phyloP scores from a whole-genome alignment of 2,329 filamentous ascomycete genomes.

The Epichloe coenophiala region DNA sequence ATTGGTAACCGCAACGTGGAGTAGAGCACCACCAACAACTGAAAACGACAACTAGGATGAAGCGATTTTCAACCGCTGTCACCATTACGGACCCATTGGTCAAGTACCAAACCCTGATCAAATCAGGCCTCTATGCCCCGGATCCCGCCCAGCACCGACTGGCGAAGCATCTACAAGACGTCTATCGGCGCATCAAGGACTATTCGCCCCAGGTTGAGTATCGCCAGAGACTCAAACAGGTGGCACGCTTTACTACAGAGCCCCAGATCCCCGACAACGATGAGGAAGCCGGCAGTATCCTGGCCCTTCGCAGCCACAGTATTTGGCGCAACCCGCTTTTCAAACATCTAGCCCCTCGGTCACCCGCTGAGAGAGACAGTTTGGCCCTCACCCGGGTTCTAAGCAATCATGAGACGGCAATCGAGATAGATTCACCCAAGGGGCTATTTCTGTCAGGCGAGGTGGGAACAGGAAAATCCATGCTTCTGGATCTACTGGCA shows the following conservation, averaged over 20 bases:
- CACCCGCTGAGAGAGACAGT: conserved; percentile 38
- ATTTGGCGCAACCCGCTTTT: conserved; percentile 47
- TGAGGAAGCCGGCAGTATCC: conserved; percentile 19
- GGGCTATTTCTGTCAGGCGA: conserved; percentile 69
- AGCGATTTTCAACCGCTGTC: conserved; percentile 32
- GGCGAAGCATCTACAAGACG: conserved; percentile 62
- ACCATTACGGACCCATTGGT: conserved; percentile 61
- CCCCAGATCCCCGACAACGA: conserved; percentile 15
- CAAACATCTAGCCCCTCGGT: conserved; percentile 42
- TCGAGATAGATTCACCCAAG: conserved; percentile 57
- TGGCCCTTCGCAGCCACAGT: conserved; percentile 40
- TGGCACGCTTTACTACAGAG: conserved; percentile 32
- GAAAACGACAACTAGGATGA: conserved; percentile 11
- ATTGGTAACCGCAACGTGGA: background rate
- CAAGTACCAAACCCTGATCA: conserved; percentile 59
- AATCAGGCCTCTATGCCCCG: conserved; percentile 51
- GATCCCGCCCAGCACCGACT: conserved; percentile 61
- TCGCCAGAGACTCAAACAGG: conserved; percentile 46
- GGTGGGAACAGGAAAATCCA: conserved; percentile 72
- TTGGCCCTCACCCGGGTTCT: conserved; percentile 56
- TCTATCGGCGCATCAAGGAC: conserved; percentile 64
- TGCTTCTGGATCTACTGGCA: conserved; percentile 74
- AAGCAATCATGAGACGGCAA: conserved; percentile 56
- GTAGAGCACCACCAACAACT: background rate
- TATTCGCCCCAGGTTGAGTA: conserved; percentile 64